Base-by-base conservation (phyloP, 2,329 filamentous ascomycete species). In the Septoria linicola region DNA sequence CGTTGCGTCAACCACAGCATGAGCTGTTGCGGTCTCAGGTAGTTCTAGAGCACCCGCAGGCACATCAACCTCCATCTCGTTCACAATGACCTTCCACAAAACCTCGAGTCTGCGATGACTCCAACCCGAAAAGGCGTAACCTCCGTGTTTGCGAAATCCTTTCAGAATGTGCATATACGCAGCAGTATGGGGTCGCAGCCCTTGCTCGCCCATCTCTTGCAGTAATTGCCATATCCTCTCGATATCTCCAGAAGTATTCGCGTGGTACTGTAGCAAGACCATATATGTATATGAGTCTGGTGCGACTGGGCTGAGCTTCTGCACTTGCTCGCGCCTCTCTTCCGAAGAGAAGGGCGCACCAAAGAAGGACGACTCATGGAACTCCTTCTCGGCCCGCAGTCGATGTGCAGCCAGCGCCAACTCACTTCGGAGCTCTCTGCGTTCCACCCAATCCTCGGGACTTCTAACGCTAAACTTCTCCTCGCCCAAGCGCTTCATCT, bases 81-180 rank as follows among this genome's bases (percentile, higher is more conserved):
- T 67, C 11, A 87, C 72, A 57, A 90, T 82, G 1, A 85, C 80
- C 7, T 75, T 68, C 77, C 87, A 87, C 8, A 89, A 81, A 35
- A 75, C 77, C 36, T 85, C 78, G 2, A 97, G 78, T n/a, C 83
- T 79, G 58, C 79, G 70, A 23, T 76, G 73, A 21, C 82, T 89
- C 92, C 93, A 99, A 10, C 81, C 77, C 0, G 84, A 83, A 57
- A 83, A 74, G 19, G 75, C 72, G 14, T 78, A 70, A 20, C 82
- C 83, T 8, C 91, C 92, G 64, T 96, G 85, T 2, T 74, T 69
- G 25, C 79, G 77, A 65, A 97, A 99, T 0, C 88, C 90, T 62
- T 89, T 85, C 71, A 97, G 88, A 3, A 97, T 75, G 6, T 86
- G 79, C 31, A 93, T 75, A 63, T 92, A 96, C 19, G 95, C 80